Base-by-base conservation (phyloP, 2,329 filamentous ascomycete species). In the Bimuria novae-zelandiae region DNA sequence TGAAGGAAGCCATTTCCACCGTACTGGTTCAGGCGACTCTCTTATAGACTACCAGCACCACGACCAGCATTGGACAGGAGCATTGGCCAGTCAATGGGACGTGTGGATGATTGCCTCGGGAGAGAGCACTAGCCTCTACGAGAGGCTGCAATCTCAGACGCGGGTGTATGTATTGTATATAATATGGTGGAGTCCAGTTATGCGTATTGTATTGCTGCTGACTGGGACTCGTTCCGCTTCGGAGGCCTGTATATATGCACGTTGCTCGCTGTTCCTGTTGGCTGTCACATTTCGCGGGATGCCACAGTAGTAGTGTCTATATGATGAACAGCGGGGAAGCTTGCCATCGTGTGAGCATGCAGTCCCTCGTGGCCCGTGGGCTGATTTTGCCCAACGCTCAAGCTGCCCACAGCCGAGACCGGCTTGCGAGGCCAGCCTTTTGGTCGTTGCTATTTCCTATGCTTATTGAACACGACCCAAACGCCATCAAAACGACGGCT, bases 401-500 rank as follows among this genome's bases (percentile, higher is more conserved):
- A 52, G 46, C 46, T 29, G 50, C 45, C 45, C 47, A 54, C 40
- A 49, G 48, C 61, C 64, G 64, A 66, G 65, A 63, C 48, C 53
- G 49, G 53, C 55, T 65, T 54, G 58, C 49, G 46, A 57, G 54
- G 55, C 52, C 52, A 48, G 51, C 55, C 55, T 59, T 56, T 54
- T 51, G 56, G 60, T 65, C 53, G 51, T 57, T 64, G 56, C 56
- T 63, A 33, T 47, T 37, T 37, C 32, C 33, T 30, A 33, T 47
- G 61, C 59, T 65, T 60, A 64, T 57, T 60, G 55, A 37, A 65
- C 55, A 65, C 57, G 60, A 62, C 62, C 55, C 50, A 59, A 62
- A 68, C 64, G 63, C 65, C 58, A 67, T 68, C 57, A 49, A 60
- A 60, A 54, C 61, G 58, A 64, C 56, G 63, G 63, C 62, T 60